A percentile compares a stretch with the other conserved stretches of the same genome.
Conservation (phyloP, 805 yeast genomes). For the Teunomyces lycoperdinae region DNA sequence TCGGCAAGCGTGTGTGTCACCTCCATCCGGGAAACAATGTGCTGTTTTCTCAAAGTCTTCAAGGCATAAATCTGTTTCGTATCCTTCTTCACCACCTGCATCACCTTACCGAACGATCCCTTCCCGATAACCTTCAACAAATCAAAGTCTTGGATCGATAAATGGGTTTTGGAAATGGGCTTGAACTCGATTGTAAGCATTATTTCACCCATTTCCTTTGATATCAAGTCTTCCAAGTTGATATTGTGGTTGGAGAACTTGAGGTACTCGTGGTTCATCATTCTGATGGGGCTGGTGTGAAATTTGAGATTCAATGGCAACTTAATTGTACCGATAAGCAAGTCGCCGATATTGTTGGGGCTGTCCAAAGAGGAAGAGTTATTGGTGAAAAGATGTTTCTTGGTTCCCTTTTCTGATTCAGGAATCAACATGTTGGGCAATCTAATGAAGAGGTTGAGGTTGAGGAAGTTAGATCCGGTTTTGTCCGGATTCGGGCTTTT, state of each 20-base stretch:
- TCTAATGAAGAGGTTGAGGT: conserved; percentile 74
- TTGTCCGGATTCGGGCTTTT: conserved; percentile 14
- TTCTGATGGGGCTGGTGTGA: conserved; percentile 49
- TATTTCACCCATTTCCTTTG: conserved; percentile 46
- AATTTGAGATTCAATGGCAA: conserved; percentile 56
- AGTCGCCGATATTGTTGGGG: conserved; percentile 53
- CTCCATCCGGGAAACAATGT: conserved; percentile 89
- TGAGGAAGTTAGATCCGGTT: conserved; percentile 51
- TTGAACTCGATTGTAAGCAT: conserved; percentile 67
- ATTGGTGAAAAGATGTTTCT: conserved; percentile 31
- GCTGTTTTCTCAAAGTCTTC: conserved; percentile 90
- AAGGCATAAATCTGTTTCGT: conserved; percentile 93
- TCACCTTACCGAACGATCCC: conserved; percentile 97
- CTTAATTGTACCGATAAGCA: conserved; percentile 70
- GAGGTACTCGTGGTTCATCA: conserved; percentile 58
- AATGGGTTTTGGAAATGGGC: conserved; percentile 57
- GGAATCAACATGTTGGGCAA: conserved; percentile 65
- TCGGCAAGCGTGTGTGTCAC: conserved; percentile 96
- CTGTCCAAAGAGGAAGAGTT: conserved; percentile 8
- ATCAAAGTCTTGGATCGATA: conserved; percentile 89
- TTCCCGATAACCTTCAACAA: conserved; percentile 93
- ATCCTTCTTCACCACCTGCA: conserved; percentile 96
- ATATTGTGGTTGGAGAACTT: conserved; percentile 41
- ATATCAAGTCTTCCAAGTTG: conserved; percentile 31
- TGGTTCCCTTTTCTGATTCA: conserved; percentile 28